Base-by-base conservation (phyloP, 805 yeast species). In the Saccharomycopsis synnaedendra region DNA sequence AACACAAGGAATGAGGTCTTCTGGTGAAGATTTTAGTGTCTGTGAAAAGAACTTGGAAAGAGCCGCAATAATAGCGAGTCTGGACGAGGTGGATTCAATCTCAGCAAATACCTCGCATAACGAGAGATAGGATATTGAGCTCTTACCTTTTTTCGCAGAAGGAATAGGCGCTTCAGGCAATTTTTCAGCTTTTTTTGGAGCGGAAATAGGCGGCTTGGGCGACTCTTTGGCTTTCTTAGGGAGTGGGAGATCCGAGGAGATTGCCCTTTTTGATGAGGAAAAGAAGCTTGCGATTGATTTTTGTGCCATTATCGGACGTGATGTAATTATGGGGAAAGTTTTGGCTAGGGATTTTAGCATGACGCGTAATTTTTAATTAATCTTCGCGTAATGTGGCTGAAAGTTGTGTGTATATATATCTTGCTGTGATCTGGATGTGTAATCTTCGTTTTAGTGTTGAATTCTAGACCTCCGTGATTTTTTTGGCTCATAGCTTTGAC, bases 11-110 rank as follows among this genome's bases (percentile, higher is more conserved):
- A 85, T 71, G 46, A 93, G 64, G 41, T 74, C 76, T 3, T 62
- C 54, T 3, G 80, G 76, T 41, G 76, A 70, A 41, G 73, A 68
- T 31, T 71, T 61, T 46, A 93, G 66, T 0, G 87, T 79, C 39
- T 76, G 74, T 8, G 73, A 64, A 60, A 85, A 84, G 60, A 89
- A 83, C 43, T 78, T 80, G 0, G 95, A 75, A 10, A 90, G 80
- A 47, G 76, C 67, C 40, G 85, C 79, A 27, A 85, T 76, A 58
- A 89, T 90, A 55, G 87, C 85, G 44, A 93, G 71, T 43, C 98
- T 70, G 27, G 89, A 85, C 1, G 96, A 71, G 33, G 88, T 94
- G 1, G 72, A 64, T 59, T 89, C 97, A 45, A 93, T 73, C 48
- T 75, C 69, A 52, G 84, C 87, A 65, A 90, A 90, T 3, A 85